Evolutionary conservation across 257 asterid species (phyloP).

Genomic region (Solanum pinnatisectum): DNA sequence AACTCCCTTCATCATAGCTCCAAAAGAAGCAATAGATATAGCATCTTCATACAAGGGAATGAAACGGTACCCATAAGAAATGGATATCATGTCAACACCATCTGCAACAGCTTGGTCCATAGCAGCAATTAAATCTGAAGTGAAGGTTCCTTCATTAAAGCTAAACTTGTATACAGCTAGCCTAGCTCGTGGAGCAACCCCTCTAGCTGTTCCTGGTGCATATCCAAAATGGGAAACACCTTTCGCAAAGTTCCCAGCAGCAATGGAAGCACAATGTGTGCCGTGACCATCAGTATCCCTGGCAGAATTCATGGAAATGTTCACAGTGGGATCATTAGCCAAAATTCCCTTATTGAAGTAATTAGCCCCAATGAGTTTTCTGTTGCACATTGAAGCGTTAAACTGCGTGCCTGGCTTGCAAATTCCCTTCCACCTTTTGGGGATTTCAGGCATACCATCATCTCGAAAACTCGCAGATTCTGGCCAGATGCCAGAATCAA

Average conservation of each 20-base stretch:
- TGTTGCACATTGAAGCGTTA: constrained; percentile 19
- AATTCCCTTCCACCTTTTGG: constrained; percentile 19
- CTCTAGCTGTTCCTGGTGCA: constrained; percentile 11
- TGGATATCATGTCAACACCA: not conserved
- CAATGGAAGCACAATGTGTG: not conserved
- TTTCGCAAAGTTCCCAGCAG: constrained; percentile 5
- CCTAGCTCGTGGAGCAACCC: constrained; percentile 8
- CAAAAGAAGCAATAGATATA: constrained; percentile 1
- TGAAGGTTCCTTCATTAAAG: constrained; percentile 4
- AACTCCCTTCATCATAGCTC: constrained; percentile 1
- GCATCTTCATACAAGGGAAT: constrained; percentile 2
- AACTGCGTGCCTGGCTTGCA: constrained; percentile 12
- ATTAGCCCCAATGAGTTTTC: constrained; percentile 21
- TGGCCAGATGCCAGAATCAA: constrained; percentile 15
- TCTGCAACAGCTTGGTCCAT: constrained; percentile 19
- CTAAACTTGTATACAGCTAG: constrained; percentile 10
- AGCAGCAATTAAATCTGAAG: constrained; percentile 15
- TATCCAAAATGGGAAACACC: constrained; percentile 11
- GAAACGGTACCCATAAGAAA: not conserved
- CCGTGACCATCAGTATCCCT: constrained; percentile 11
- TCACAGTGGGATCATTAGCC: constrained; percentile 9
- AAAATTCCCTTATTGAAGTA: constrained; percentile 13
- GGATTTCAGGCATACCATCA: constrained; percentile 8
- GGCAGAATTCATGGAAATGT: constrained; percentile 18
- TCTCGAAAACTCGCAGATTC: constrained; percentile 8